Percentiles rank a stretch among this genome's conserved stretches.
Conservation (phyloP, 257 asterid species). For the Mitragyna speciosa region DNA sequence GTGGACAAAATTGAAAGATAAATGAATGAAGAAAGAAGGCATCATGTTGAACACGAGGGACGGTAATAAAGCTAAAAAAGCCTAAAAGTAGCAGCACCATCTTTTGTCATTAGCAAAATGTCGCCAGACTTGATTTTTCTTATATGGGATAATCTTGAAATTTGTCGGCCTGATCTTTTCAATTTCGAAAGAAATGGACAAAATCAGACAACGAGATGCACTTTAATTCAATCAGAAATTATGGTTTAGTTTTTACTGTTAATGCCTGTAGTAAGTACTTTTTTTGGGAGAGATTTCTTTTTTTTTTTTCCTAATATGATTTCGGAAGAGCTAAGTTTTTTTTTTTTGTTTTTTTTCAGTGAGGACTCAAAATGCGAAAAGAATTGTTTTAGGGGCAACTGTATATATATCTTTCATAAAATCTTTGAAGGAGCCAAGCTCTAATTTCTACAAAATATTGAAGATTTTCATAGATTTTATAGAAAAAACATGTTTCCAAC, state of each 20-base stretch:
- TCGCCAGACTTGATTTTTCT: not conserved
- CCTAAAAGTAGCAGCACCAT: not conserved
- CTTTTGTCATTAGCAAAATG: not conserved
- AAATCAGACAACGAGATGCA: not conserved
- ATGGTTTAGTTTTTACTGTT: too few species aligned
- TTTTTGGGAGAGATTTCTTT: too few species aligned
- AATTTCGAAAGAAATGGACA: not conserved
- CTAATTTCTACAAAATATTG: not conserved
- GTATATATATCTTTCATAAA: not conserved
- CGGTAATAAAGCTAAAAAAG: not conserved
- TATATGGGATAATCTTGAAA: not conserved
- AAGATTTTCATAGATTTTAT: not conserved
- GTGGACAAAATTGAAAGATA: not conserved
- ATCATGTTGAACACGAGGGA: constrained; percentile 1
- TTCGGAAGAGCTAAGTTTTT: not conserved
- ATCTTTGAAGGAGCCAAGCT: not conserved
- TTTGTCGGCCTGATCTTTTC: not conserved
- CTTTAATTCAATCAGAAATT: not conserved
- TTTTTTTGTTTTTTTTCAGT: too few species aligned
- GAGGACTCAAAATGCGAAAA: not conserved
- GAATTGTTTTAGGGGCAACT: not conserved
- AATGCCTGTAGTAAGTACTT: not conserved
- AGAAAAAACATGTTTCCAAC: too few species aligned
- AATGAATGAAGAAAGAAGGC: not conserved
- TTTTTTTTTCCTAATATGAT: not conserved